Base-by-base conservation (phyloP, 768 basidiomycete genomes). In the Boletus sp. region DNA sequence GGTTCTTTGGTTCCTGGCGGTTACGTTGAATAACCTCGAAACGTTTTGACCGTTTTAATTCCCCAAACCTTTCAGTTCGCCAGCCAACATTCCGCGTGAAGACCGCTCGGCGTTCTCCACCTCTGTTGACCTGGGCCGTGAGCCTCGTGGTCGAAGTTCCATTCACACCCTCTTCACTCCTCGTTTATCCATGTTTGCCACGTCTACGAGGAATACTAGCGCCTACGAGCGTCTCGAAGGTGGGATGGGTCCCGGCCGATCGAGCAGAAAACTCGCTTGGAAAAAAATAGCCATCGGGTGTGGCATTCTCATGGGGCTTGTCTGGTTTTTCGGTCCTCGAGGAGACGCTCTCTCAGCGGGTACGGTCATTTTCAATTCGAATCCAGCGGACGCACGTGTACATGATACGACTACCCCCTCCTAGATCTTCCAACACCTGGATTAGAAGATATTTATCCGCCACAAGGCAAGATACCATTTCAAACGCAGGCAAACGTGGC, bases 201-300 rank as follows among this genome's bases (percentile, higher is more conserved):
- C 58, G 14, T 71, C 74, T 8, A 74, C 82, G 9, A 71, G 77
- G 37, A 78, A 66, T 24, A 24, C 24, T 59, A 72, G 68, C 62
- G 76, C 78, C 67, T 86, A 84, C 67, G 84, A 85, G 55, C 80
- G 83, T 30, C 78, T 86, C 39, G 85, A 86, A 65, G 78, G 80
- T 37, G 85, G 85, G 15, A 76, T 82, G 71, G 84, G 85, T 5
- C 80, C 83, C 1, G 69, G 71, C 41, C 71, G 80, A 20, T 58
- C 59, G 24, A 57, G 68, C 49, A 75, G 58, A 60, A 73, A 63
- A 44, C 67, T 77, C 44, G 70, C 69, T 18, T 90, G 89, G 89
- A 89, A 83, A 70, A 87, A 83, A 73, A 79, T 89, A 54, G 82
- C 80, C 4, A 68, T 89, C 7, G 86, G 77, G 4, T 85, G 83